These are phyloP conservation scores for Patellifolia procumbens DNA, from an alignment of 179 eudicot genomes.

Conservation along the genomic window DNA sequence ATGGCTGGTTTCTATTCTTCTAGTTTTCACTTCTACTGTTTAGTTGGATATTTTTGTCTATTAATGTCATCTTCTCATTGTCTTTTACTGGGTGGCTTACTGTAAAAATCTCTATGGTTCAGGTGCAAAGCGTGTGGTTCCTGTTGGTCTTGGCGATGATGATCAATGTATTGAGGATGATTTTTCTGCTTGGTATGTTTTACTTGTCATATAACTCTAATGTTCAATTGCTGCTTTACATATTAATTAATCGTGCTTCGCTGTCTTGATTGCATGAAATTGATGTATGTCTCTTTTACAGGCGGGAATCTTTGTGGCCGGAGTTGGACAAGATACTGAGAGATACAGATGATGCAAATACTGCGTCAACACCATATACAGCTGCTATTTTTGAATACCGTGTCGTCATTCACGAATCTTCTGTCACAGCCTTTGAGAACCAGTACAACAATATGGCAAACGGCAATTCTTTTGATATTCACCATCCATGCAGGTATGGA, in stretches of 20 bases:
- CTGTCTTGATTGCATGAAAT: slow-evolving; percentile 11
- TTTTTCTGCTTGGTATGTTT: slow-evolving; percentile 74
- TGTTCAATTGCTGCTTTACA: slow-evolving; percentile 10
- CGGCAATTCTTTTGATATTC: slow-evolving; percentile 76
- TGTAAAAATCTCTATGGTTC: slow-evolving; percentile 13
- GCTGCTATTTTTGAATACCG: slow-evolving; percentile 84
- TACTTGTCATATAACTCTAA: neutral
- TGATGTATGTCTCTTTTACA: slow-evolving; percentile 24
- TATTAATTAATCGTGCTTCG: slow-evolving; percentile 1
- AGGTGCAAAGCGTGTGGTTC: slow-evolving; percentile 78
- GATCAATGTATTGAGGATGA: slow-evolving; percentile 92
- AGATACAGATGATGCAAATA: slow-evolving; percentile 54
- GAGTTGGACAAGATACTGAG: slow-evolving; percentile 75
- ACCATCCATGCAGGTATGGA: slow-evolving; percentile 85
- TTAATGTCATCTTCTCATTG: neutral
- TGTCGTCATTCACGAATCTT: slow-evolving; percentile 53
- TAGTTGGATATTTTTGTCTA: neutral
- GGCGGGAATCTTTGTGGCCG: slow-evolving; percentile 89
- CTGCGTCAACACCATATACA: slow-evolving; percentile 75
- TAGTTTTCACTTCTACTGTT: neutral
- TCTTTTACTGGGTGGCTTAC: neutral
- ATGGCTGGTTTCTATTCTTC: neutral
- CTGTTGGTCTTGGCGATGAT: slow-evolving; percentile 87
- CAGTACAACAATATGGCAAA: slow-evolving; percentile 47
- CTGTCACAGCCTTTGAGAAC: slow-evolving; percentile 37